Conservation (phyloP, 805 yeast genomes). For the Lachancea mirantina region DNA sequence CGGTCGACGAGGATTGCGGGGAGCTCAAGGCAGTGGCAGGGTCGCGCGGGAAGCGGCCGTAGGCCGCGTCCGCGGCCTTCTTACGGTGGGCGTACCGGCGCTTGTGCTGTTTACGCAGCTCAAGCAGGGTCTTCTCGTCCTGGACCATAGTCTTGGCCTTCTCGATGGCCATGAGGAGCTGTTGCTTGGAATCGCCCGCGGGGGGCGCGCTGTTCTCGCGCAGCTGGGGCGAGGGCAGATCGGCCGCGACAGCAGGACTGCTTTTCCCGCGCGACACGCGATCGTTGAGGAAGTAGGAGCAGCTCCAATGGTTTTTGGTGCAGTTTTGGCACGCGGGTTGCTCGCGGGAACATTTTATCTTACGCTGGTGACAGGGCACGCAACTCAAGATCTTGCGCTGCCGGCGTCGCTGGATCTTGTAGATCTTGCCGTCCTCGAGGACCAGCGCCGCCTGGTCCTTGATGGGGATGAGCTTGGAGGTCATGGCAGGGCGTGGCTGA, state of each 20-base stretch:
- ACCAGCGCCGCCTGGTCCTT: constrained; percentile 33
- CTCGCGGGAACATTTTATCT: constrained; percentile 48
- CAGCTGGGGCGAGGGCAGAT: constrained; percentile 9
- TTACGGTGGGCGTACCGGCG: constrained; percentile 5
- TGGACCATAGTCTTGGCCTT: constrained; percentile 8
- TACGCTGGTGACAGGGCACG: constrained; percentile 50
- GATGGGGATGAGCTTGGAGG: constrained; percentile 23
- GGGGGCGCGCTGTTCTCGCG: constrained; percentile 16
- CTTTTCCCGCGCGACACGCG: constrained; percentile 36
- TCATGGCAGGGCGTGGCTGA: not conserved
- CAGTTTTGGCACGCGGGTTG: constrained; percentile 49
- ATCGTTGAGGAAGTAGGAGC: constrained; percentile 53
- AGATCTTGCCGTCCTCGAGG: constrained; percentile 45
- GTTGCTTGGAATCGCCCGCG: constrained; percentile 12
- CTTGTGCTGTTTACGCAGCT: constrained; percentile 5
- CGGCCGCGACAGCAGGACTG: constrained; percentile 19
- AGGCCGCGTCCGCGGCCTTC: constrained; percentile 1
- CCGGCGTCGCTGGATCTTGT: constrained; percentile 54
- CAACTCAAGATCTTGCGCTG: constrained; percentile 54
- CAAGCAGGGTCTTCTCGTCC: constrained; percentile 6
- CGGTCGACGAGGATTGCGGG: not conserved
- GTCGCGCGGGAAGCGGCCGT: not conserved
- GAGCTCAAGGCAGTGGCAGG: not conserved
- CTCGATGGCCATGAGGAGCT: constrained; percentile 11
- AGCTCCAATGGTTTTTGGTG: constrained; percentile 38